Evolutionary conservation across 2,329 filamentous ascomycete species (phyloP).

Genomic region (Arthrobotrys sinensis): DNA sequence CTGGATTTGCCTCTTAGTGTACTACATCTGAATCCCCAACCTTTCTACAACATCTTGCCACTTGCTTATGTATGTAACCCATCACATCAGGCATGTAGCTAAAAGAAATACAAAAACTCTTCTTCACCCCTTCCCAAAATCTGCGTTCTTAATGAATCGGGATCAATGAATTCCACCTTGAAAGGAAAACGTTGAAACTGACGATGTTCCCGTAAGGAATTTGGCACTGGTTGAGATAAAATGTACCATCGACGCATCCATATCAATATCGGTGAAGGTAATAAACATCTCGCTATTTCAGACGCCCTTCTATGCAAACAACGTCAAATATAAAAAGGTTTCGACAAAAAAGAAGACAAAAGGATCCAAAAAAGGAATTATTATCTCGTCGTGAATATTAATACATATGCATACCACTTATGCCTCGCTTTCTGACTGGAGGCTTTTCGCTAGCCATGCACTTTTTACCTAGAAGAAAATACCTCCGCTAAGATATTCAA

Average conservation of each 20-base stretch:
- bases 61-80: background rate
- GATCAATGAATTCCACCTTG: too few relatives aligned
- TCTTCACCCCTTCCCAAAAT: too few relatives aligned
- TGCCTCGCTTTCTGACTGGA: background rate
- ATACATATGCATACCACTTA: conserved; percentile 21
- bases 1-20: too few relatives aligned
- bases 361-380: background rate
- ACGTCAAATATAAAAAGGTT: conserved; percentile 3
- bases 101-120: background rate
- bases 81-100: background rate
- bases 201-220: background rate
- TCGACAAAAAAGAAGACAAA: conserved; percentile 14
- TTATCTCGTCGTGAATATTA: conserved; percentile 14
- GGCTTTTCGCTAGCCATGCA: background rate
- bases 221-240: background rate
- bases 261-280: conserved; percentile 18
- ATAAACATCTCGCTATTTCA: conserved; percentile 55
- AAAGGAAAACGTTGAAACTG: too few relatives aligned
- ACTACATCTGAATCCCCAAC: too few relatives aligned
- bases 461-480: conserved; percentile 43
- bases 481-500: conserved; percentile 78
- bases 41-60: background rate
- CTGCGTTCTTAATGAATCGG: too few relatives aligned
- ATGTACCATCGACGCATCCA: background rate
- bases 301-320: conserved; percentile 58